A percentile compares a stretch with the other conserved stretches of the same genome.
Evolutionary conservation across 352 stramenopile species (phyloP).

Genomic region (Globisporangium yorkense): DNA sequence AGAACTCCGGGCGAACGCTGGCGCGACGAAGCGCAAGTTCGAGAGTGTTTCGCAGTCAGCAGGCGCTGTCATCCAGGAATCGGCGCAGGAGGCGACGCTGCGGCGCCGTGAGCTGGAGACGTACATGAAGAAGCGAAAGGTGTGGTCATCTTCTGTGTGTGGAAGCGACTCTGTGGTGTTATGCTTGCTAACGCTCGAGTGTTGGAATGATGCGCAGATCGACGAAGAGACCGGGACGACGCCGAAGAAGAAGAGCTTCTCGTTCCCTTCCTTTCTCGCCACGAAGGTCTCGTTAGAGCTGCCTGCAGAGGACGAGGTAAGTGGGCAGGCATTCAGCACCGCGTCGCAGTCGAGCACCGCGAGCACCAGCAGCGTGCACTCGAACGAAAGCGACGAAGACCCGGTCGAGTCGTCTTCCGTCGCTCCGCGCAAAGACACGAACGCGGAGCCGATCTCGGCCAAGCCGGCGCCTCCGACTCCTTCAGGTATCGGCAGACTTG

Average conservation of each 20-base stretch:
- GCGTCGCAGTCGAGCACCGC: conserved; percentile 13
- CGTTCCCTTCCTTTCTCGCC: conserved; percentile 36
- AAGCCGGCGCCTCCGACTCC: conserved; percentile 5
- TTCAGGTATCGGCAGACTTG: conserved; percentile 8
- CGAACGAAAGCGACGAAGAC: conserved; percentile 12
- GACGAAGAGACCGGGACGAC: conserved; percentile 30
- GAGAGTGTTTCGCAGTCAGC: conserved; percentile 16
- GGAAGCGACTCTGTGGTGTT: not conserved
- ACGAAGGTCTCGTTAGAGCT: conserved; percentile 19
- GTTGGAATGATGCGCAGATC: conserved; percentile 17
- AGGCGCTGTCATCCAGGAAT: conserved; percentile 22
- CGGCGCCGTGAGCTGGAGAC: conserved; percentile 30
- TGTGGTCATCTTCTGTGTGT: not conserved
- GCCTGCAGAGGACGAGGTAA: not conserved
- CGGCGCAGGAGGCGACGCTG: conserved; percentile 19
- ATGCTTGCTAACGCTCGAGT: not conserved
- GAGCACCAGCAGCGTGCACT: conserved; percentile 14
- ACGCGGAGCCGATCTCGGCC: not conserved
- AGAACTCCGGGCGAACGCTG: conserved; percentile 23
- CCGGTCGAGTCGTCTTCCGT: not conserved
- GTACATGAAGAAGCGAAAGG: conserved; percentile 51
- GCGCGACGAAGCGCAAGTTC: conserved; percentile 26
- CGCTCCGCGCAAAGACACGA: not conserved
- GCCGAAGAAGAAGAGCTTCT: conserved; percentile 32
- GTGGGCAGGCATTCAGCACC: conserved; percentile 1